These are phyloP conservation scores for Penicillium canariense DNA, from an alignment of 495 filamentous ascomycete genomes.

Conservation along the genomic window DNA sequence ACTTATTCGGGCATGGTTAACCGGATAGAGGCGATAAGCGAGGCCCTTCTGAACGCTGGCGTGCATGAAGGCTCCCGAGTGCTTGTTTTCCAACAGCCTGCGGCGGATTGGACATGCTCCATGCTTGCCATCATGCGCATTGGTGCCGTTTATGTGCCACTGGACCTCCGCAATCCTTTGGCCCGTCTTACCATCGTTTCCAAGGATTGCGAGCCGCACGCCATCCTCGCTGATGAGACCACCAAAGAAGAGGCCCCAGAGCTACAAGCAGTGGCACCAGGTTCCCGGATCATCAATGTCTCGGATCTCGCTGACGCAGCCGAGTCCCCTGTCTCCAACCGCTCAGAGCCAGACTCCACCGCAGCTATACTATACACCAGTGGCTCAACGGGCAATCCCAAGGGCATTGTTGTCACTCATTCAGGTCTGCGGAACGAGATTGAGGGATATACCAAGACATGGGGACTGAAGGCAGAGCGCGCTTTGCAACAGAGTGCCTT, in stretches of 20 bases:
- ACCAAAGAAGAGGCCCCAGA: background rate
- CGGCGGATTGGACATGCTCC: conserved; percentile 43
- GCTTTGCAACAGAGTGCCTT: conserved; percentile 38
- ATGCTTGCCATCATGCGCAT: conserved; percentile 50
- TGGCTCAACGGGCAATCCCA: conserved; percentile 34
- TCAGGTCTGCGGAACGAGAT: conserved; percentile 26
- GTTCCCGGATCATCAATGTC: background rate
- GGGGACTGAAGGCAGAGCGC: conserved; percentile 1
- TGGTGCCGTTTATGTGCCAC: conserved; percentile 51
- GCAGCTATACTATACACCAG: conserved; percentile 40
- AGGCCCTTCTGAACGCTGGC: conserved; percentile 2
- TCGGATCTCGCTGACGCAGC: background rate
- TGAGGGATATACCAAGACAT: conserved; percentile 18
- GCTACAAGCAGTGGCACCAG: background rate
- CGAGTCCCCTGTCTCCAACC: background rate
- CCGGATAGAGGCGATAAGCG: conserved; percentile 8
- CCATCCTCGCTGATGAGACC: conserved; percentile 10
- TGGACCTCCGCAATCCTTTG: conserved; percentile 42
- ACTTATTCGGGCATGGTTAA: conserved; percentile 17
- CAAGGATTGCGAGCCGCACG: conserved; percentile 17
- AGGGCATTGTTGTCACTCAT: conserved; percentile 37
- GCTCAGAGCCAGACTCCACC: background rate
- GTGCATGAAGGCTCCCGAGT: conserved; percentile 9
- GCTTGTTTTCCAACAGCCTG: conserved; percentile 24
- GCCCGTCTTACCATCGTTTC: conserved; percentile 27